These are phyloP conservation scores for Escallonia rubra DNA, from an alignment of 129 eudicot genomes.

Conservation along the genomic window DNA sequence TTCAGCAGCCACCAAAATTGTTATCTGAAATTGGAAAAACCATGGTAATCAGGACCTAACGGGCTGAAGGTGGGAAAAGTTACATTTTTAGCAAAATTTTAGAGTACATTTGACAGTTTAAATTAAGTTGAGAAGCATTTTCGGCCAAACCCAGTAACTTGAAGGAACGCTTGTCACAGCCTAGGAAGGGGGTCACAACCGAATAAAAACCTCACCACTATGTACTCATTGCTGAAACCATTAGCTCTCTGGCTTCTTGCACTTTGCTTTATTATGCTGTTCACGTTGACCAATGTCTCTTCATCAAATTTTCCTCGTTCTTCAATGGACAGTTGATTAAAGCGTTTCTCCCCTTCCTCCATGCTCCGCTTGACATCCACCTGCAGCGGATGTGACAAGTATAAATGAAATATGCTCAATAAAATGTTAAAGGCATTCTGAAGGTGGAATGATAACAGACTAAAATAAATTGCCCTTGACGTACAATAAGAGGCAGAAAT, in stretches of 20 bases:
- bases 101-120: too few relatives aligned
- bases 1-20: slow-evolving; percentile 87
- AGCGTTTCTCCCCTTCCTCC: slow-evolving; percentile 84
- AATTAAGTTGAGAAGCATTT: too few relatives aligned
- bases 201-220: slow-evolving; percentile 95
- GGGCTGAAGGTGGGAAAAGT: background rate
- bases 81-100: too few relatives aligned
- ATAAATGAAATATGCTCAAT: background rate
- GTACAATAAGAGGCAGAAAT: background rate
- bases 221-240: slow-evolving; percentile 81
- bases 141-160: too few relatives aligned
- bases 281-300: slow-evolving; percentile 79
- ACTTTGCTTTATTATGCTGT: slow-evolving; percentile 62
- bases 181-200: too few relatives aligned
- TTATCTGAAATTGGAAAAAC: slow-evolving; percentile 50
- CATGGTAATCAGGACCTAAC: background rate
- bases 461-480: background rate
- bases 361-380: slow-evolving; percentile 70
- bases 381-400: slow-evolving; percentile 26
- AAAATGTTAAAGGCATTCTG: background rate
- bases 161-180: too few relatives aligned
- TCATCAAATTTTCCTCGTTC: slow-evolving; percentile 95
- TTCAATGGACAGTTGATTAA: slow-evolving; percentile 84
- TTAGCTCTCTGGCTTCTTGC: slow-evolving; percentile 41
- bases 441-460: background rate